Evolutionary conservation across 192 early-diverging fungal species (phyloP).

Genomic region (Backusella tarrabulga): DNA sequence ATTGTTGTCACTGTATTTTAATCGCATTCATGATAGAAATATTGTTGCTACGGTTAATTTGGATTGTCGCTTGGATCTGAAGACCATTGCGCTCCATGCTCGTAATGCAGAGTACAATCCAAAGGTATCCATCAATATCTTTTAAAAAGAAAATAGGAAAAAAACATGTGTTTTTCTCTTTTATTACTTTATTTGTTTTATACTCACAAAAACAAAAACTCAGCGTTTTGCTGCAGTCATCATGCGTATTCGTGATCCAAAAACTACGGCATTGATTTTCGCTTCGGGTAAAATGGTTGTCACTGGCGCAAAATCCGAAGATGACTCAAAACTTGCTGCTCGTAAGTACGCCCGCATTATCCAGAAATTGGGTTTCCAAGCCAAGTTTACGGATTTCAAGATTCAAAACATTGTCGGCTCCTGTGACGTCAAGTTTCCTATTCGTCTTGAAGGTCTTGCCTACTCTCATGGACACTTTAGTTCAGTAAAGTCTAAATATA

Average conservation of each 20-base stretch:
- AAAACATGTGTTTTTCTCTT: conserved; percentile 1
- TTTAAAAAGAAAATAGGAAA: not conserved
- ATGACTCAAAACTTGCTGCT: conserved; percentile 93
- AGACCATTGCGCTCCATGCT: conserved; percentile 98
- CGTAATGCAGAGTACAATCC: conserved; percentile 99
- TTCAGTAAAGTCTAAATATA: conserved; percentile 53
- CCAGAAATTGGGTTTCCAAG: conserved; percentile 96
- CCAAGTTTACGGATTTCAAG: conserved; percentile 99
- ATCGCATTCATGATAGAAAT: conserved; percentile 61
- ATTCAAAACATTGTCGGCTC: conserved; percentile 99
- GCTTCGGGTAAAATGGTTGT: conserved; percentile 99
- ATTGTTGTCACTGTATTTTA: not conserved
- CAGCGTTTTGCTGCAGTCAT: conserved; percentile 99
- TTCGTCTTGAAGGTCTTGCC: conserved; percentile 95
- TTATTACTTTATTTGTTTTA: not conserved
- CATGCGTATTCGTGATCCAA: conserved; percentile 99
- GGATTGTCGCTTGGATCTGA: conserved; percentile 94
- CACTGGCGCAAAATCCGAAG: conserved; percentile 97
- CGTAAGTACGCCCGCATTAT: conserved; percentile 99
- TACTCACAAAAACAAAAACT: conserved; percentile 34
- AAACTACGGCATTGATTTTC: conserved; percentile 99
- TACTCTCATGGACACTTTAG: conserved; percentile 91
- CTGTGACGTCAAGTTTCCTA: conserved; percentile 99
- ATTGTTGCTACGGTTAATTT: conserved; percentile 99
- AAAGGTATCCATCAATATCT: conserved; percentile 67